Evolutionary conservation across 2,329 filamentous ascomycete species (phyloP).

Genomic region (Monosporascus cannonballus): DNA sequence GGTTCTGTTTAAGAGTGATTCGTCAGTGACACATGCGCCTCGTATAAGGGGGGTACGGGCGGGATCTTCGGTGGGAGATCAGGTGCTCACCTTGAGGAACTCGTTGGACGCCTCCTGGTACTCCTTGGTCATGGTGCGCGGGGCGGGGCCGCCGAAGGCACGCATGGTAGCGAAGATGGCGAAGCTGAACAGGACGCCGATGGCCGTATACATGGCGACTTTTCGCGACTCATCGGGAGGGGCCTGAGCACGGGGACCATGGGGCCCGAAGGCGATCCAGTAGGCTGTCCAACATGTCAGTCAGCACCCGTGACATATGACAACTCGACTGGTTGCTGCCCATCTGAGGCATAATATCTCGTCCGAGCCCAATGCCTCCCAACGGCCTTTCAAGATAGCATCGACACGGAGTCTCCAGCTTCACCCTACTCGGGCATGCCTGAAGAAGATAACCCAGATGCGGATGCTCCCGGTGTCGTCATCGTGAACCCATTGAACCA

Average conservation of each 20-base stretch:
- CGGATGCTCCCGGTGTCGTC: neutral
- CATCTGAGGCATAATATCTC: too few species aligned
- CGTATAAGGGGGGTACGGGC: neutral
- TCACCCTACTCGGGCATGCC: neutral
- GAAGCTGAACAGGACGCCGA: conserved; percentile 62
- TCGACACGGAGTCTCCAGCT: neutral
- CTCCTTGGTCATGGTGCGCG: conserved; percentile 90
- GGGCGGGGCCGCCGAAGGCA: conserved; percentile 63
- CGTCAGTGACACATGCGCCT: neutral
- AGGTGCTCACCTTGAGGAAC: conserved; percentile 71
- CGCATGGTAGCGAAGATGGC: conserved; percentile 69
- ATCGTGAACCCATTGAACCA: neutral
- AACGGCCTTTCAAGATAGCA: too few species aligned
- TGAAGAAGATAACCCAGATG: neutral
- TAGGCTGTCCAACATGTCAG: conserved; percentile 62
- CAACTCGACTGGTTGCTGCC: too few species aligned
- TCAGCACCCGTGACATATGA: conserved; percentile 11
- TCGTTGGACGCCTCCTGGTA: conserved; percentile 96
- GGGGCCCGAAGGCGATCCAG: conserved; percentile 97
- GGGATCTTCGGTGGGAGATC: neutral
- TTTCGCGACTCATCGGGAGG: conserved; percentile 82
- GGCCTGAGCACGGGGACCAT: conserved; percentile 79
- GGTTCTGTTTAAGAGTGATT: conserved; percentile 46
- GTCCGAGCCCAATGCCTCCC: too few species aligned
- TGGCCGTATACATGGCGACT: conserved; percentile 65